phyloP scores from a whole-genome alignment of 805 yeast species.

The Zygosaccharomyces bisporus region DNA sequence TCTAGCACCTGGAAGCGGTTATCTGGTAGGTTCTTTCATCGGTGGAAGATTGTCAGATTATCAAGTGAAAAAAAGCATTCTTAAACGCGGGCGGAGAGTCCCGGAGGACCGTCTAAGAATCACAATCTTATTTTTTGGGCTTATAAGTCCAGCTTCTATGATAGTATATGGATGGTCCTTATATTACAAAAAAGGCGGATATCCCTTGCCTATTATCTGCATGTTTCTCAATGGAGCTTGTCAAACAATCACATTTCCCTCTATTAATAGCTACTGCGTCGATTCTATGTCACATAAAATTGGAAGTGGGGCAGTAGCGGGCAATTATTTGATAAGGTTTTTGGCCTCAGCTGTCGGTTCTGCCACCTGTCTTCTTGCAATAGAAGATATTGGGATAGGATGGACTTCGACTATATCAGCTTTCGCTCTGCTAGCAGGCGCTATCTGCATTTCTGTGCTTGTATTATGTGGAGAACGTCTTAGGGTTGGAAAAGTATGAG shows the following conservation, averaged over 20 bases:
- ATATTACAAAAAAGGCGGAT: constrained; percentile 49
- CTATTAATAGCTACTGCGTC: constrained; percentile 54
- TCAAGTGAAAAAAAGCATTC: constrained; percentile 43
- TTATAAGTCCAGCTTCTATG: constrained; percentile 44
- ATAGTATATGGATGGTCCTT: constrained; percentile 54
- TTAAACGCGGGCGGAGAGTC: constrained; percentile 42
- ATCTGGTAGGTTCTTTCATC: constrained; percentile 45
- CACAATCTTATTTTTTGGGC: constrained; percentile 39
- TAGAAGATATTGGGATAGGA: constrained; percentile 51
- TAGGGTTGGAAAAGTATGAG: background rate
- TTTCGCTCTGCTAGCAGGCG: constrained; percentile 40
- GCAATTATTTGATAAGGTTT: constrained; percentile 50
- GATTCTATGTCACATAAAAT: constrained; percentile 51
- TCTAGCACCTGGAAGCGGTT: constrained; percentile 56
- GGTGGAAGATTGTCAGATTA: constrained; percentile 55
- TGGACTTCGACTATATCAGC: constrained; percentile 54
- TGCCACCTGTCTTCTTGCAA: constrained; percentile 45
- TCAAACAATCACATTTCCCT: constrained; percentile 51
- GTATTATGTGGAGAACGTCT: constrained; percentile 36
- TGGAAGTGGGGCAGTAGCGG: constrained; percentile 53
- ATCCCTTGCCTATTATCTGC: constrained; percentile 49
- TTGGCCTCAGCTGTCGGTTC: constrained; percentile 50
- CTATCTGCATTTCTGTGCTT: constrained; percentile 33
- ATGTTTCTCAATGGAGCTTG: constrained; percentile 48
- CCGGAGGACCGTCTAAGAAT: constrained; percentile 53